phyloP scores from a whole-genome alignment of 306 rosid genomes.

The Casuarina cunninghamiana region DNA sequence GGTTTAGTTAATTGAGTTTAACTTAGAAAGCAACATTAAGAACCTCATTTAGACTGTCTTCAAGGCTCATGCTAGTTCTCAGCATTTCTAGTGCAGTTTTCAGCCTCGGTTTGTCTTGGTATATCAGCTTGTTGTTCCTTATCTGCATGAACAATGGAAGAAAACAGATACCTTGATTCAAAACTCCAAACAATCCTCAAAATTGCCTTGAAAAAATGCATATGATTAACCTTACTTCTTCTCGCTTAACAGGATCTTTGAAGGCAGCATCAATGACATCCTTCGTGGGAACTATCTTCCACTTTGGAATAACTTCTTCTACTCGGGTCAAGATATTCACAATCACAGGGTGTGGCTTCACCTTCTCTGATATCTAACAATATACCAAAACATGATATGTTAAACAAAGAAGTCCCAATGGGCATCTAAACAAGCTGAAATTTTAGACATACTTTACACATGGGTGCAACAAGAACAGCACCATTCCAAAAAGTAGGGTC shows the following conservation, averaged over 20 bases:
- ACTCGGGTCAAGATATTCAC: conserved; percentile 53
- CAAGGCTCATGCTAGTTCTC: conserved; percentile 66
- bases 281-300: conserved; percentile 86
- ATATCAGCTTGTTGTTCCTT: conserved; percentile 73
- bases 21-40: not conserved
- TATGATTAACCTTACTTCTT: conserved; percentile 40
- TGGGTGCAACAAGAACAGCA: conserved; percentile 85
- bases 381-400: not conserved
- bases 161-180: conserved; percentile 1
- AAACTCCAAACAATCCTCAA: not conserved
- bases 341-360: conserved; percentile 71
- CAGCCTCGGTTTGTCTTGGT: conserved; percentile 84
- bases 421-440: too few species aligned
- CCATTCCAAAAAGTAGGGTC: conserved; percentile 78
- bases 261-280: conserved; percentile 73
- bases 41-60: conserved; percentile 62
- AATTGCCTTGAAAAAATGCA: not conserved
- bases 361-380: conserved; percentile 78
- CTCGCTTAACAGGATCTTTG: conserved; percentile 68
- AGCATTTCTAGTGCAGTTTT: conserved; percentile 83
- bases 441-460: conserved; percentile 69
- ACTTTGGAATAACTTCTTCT: conserved; percentile 70
- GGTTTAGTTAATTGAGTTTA: too few species aligned
- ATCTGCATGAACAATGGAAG: conserved; percentile 42
- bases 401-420: too few species aligned